phyloP scores from a whole-genome alignment of 2,329 filamentous ascomycete species.

The Meredithiella fracta region DNA sequence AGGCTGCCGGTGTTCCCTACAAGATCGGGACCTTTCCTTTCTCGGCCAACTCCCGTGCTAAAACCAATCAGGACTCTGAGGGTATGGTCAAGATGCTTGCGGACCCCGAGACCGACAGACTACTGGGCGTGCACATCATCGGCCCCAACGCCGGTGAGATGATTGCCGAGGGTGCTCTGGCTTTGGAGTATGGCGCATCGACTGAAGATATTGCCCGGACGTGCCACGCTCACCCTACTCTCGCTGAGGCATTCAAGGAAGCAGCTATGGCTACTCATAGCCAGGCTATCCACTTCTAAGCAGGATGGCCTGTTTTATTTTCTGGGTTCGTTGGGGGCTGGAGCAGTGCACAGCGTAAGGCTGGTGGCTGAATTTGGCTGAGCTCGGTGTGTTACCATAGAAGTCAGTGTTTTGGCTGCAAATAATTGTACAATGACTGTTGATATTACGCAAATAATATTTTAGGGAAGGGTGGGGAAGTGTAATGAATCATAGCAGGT shows the following conservation, averaged over 20 bases:
- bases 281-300: conserved; percentile 88
- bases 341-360: not conserved
- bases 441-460: not conserved
- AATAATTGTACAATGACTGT: conserved; percentile 15
- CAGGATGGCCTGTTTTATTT: not conserved
- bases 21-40: conserved; percentile 91
- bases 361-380: not conserved
- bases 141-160: conserved; percentile 95
- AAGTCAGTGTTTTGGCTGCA: conserved; percentile 7
- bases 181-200: conserved; percentile 89
- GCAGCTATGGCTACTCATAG: conserved; percentile 94
- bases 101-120: conserved; percentile 88
- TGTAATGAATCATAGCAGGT: no score
- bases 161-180: conserved; percentile 93
- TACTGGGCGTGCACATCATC: conserved; percentile 92
- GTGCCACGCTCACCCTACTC: conserved; percentile 88
- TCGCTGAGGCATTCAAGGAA: conserved; percentile 98
- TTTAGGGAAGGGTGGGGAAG: no score
- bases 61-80: conserved; percentile 95
- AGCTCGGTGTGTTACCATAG: conserved; percentile 6
- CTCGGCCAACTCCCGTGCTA: conserved; percentile 92
- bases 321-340: not conserved
- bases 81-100: conserved; percentile 94
- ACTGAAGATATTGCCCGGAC: conserved; percentile 90
- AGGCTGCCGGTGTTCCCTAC: conserved; percentile 79